phyloP scores from a whole-genome alignment of 306 rosid species.

The Vigna mungo region DNA sequence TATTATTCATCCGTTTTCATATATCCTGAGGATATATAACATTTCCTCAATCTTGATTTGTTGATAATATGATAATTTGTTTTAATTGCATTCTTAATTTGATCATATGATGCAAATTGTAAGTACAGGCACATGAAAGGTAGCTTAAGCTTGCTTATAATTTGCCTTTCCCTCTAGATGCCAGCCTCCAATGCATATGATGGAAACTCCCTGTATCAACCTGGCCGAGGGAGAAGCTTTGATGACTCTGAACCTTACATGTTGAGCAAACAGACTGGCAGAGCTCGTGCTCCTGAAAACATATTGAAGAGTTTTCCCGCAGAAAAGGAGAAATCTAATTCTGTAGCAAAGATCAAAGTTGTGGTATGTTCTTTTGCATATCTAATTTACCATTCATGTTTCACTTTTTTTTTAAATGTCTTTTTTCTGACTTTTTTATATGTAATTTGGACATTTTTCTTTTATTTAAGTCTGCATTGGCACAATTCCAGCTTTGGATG shows the following conservation, averaged over 20 bases:
- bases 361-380: conserved; percentile 76
- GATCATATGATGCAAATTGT: conserved; percentile 5
- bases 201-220: conserved; percentile 53
- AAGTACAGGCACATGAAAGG: neutral
- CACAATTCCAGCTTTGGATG: conserved; percentile 24
- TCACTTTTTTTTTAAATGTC: conserved; percentile 30
- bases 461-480: conserved; percentile 10
- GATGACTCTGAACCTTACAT: conserved; percentile 82
- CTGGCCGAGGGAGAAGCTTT: conserved; percentile 69
- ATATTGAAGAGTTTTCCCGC: conserved; percentile 71
- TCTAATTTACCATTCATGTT: conserved; percentile 1
- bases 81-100: conserved; percentile 3
- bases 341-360: conserved; percentile 98
- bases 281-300: conserved; percentile 76
- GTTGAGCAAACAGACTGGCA: conserved; percentile 67
- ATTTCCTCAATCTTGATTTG: conserved; percentile 10
- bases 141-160: conserved; percentile 35
- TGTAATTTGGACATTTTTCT: neutral
- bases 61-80: neutral
- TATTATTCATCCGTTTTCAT: conserved; percentile 16
- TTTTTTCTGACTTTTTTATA: conserved; percentile 22
- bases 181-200: conserved; percentile 64
- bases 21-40: neutral
- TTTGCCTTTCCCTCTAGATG: conserved; percentile 59
- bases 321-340: conserved; percentile 88